Evolutionary conservation across 306 rosid genomes (phyloP), one percentile per base, ranked within the genome.

Genomic region (Hippophae tibetana): DNA sequence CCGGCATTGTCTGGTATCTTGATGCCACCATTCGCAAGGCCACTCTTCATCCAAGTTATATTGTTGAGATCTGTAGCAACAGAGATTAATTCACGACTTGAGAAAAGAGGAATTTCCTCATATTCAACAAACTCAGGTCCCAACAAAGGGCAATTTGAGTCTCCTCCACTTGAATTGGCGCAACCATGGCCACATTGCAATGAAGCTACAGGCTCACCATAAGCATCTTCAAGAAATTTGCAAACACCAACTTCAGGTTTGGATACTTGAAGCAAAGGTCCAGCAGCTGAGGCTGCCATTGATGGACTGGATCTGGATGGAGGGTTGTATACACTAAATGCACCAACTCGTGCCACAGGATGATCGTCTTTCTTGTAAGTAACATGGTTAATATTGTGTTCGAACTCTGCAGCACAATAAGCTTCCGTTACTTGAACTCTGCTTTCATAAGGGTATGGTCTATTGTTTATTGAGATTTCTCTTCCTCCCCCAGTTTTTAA

Each of bases 21-120:
- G 65, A 74, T 87, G 68, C 79, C 79, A 53, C 78, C 79, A 72
- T 73, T 85, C 86, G 85, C 96, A 78, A 92, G 76, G 65, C 96
- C 98, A 78, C 98, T 85, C 69, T 82, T 92, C 57, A 88, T 83
- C 99, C 99, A 92, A 75, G 96, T 95, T 62, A 88, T 87, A 70
- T 83, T 88, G 54, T 93, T 88, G 57, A 88, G 75, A 60, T 92
- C 99, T 5, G 96, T 77, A 65, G 96, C 96, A 61, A 92, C 88
- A 67, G 95, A 89, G 69, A 96, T 95, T 73, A 85, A 66, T 79
- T 92, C 99, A 64, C 80, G 86, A 75, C 82, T 92, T 9, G 90
- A 84, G 58, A 88, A 85, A 23, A 82, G 78, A 18, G 78, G 78
- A 31, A 95, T 82, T 57, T 92, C 99, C 5, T 86, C 69, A 68